These are phyloP conservation scores for Boletus mariae DNA, from an alignment of 1,284 basidiomycete genomes.

Conservation along the genomic window DNA sequence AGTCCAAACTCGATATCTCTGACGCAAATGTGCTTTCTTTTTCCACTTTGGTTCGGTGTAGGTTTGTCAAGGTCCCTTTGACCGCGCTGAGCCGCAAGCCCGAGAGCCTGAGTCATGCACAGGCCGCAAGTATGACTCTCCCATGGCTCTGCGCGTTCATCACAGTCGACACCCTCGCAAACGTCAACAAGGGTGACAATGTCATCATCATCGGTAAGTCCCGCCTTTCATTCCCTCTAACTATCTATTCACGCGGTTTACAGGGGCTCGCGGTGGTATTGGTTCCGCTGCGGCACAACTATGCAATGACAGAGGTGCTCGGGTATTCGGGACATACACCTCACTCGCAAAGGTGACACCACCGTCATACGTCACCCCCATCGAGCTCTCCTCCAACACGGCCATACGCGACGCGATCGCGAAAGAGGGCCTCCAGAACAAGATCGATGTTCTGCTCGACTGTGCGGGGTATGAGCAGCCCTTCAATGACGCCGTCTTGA, in stretches of 20 bases:
- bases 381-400: slow-evolving; percentile 29
- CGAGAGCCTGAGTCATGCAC: slow-evolving; percentile 18
- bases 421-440: slow-evolving; percentile 26
- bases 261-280: slow-evolving; percentile 35
- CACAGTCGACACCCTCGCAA: slow-evolving; percentile 33
- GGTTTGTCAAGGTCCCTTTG: slow-evolving; percentile 32
- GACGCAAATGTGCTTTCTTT: not conserved
- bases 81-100: slow-evolving; percentile 31
- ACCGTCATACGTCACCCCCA: slow-evolving; percentile 30
- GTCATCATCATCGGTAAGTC: slow-evolving; percentile 30
- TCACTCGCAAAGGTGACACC: slow-evolving; percentile 24
- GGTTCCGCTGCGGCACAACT: slow-evolving; percentile 35
- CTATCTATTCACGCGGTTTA: not conserved
- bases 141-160: slow-evolving; percentile 38
- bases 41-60: not conserved
- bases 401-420: slow-evolving; percentile 31
- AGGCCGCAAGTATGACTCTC: slow-evolving; percentile 34
- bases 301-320: slow-evolving; percentile 30
- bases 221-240: not conserved
- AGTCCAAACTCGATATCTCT: not conserved
- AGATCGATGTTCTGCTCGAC: slow-evolving; percentile 34
- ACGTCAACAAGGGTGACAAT: slow-evolving; percentile 33
- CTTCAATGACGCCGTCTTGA: slow-evolving; percentile 33
- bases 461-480: slow-evolving; percentile 34
- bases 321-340: slow-evolving; percentile 35